These are phyloP conservation scores for Aspergillus japonicus DNA, from an alignment of 2,329 filamentous ascomycete genomes.

Conservation along the genomic window DNA sequence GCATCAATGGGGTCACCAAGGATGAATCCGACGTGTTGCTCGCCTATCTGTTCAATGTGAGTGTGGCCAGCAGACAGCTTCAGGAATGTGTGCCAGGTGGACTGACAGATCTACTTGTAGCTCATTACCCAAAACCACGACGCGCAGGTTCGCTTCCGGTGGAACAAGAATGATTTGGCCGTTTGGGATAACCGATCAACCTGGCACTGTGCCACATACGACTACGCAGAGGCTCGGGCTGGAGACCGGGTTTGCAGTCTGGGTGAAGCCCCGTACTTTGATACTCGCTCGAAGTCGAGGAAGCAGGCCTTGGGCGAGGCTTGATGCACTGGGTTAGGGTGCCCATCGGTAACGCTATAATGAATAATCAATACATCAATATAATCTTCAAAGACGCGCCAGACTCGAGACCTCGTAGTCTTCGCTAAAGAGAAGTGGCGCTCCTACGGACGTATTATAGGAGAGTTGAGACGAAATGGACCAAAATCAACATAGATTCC, in stretches of 20 bases:
- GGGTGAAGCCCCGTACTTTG: conserved; percentile 54
- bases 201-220: conserved; percentile 46
- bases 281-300: conserved; percentile 41
- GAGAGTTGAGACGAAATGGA: too few species aligned
- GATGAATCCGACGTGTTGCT: conserved; percentile 47
- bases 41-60: conserved; percentile 42
- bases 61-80: conserved; percentile 5
- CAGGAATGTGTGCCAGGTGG: not conserved
- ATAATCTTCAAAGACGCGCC: not conserved
- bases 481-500: not conserved
- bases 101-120: conserved; percentile 1
- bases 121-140: conserved; percentile 51
- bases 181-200: conserved; percentile 30
- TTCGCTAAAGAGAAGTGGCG: too few species aligned
- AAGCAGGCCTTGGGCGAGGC: conserved; percentile 33
- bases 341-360: not conserved
- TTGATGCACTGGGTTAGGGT: not conserved
- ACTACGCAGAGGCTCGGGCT: conserved; percentile 40
- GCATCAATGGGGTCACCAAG: conserved; percentile 47
- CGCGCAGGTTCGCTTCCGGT: conserved; percentile 50
- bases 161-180: conserved; percentile 50
- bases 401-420: too few species aligned
- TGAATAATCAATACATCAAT: not conserved
- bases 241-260: conserved; percentile 52
- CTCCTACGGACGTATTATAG: too few species aligned